phyloP scores from a whole-genome alignment of 2,329 filamentous ascomycete genomes.

The Talaromyces atroroseus region DNA sequence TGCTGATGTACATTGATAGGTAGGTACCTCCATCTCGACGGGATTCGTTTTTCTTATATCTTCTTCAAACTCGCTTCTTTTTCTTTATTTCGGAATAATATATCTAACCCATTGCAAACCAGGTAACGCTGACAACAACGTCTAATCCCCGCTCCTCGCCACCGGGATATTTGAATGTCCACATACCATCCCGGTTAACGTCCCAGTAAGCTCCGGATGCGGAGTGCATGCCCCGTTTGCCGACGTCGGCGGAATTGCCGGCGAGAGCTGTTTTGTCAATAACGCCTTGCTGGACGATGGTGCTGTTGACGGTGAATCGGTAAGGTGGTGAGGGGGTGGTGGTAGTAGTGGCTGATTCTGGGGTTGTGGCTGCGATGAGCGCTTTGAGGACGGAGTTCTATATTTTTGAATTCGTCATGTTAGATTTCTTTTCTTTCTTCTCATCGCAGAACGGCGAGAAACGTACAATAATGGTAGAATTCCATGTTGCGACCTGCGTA shows the following conservation, averaged over 20 bases:
- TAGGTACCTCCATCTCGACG: constrained; percentile 7
- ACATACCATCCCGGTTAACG: constrained; percentile 49
- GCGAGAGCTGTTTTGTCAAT: constrained; percentile 44
- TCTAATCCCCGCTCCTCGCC: constrained; percentile 44
- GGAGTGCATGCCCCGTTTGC: constrained; percentile 65
- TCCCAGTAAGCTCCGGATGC: constrained; percentile 49
- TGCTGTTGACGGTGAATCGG: constrained; percentile 97
- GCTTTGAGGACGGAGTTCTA: constrained; percentile 38
- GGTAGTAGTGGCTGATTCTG: constrained; percentile 18
- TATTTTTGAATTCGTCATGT: neutral
- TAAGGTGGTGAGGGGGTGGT: constrained; percentile 51
- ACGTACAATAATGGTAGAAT: constrained; percentile 84
- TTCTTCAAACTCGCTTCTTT: constrained; percentile 4
- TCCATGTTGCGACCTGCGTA: constrained; percentile 78
- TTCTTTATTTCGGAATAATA: neutral
- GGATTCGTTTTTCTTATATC: constrained; percentile 8
- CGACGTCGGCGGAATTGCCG: constrained; percentile 58
- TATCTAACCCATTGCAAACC: constrained; percentile 36
- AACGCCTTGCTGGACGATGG: constrained; percentile 86
- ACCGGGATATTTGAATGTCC: constrained; percentile 47
- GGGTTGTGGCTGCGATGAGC: constrained; percentile 38
- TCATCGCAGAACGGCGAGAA: neutral
- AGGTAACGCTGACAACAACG: constrained; percentile 45
- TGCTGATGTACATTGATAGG: constrained; percentile 7
- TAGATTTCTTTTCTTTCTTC: neutral